Evolutionary conservation across 2,329 filamentous ascomycete genomes (phyloP).

Genomic region (Pestalotiopsis fici): DNA sequence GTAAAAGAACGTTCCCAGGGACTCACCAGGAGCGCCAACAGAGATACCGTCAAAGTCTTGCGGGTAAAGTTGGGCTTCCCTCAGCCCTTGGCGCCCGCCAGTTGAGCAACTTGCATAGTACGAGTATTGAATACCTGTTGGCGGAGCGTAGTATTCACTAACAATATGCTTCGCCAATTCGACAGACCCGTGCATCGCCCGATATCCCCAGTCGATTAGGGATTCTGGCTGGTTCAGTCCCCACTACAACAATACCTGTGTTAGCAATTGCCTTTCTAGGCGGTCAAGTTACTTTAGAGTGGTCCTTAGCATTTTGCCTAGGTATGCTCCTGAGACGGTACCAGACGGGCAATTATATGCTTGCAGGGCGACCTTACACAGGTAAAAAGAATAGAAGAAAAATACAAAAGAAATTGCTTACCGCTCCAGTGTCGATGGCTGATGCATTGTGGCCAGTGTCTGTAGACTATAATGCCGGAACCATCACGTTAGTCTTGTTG

Average conservation of each 20-base stretch:
- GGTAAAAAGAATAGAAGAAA: no score
- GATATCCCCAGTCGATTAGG: conserved; percentile 39
- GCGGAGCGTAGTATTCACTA: conserved; percentile 45
- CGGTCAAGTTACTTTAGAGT: no score
- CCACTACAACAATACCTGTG: no score
- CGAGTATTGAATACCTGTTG: conserved; percentile 40
- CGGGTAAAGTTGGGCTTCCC: conserved; percentile 51
- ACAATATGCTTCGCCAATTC: conserved; percentile 46
- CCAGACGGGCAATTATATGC: no score
- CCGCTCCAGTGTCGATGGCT: conserved; percentile 22
- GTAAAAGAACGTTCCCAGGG: conserved; percentile 9
- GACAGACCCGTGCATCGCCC: conserved; percentile 50
- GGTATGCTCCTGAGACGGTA: no score
- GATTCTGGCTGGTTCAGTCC: conserved; percentile 36
- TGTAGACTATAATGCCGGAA: conserved; percentile 27
- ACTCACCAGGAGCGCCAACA: conserved; percentile 42
- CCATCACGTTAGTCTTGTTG: neutral
- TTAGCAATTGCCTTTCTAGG: no score
- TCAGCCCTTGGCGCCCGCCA: conserved; percentile 59
- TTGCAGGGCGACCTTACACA: no score
- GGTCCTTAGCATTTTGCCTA: no score
- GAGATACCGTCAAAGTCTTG: conserved; percentile 61
- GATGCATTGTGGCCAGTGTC: conserved; percentile 43
- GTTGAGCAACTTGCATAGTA: conserved; percentile 62
- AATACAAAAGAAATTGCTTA: no score